These are phyloP conservation scores for Fusarium acutatum DNA, from an alignment of 2,329 filamentous ascomycete genomes.

Conservation along the genomic window DNA sequence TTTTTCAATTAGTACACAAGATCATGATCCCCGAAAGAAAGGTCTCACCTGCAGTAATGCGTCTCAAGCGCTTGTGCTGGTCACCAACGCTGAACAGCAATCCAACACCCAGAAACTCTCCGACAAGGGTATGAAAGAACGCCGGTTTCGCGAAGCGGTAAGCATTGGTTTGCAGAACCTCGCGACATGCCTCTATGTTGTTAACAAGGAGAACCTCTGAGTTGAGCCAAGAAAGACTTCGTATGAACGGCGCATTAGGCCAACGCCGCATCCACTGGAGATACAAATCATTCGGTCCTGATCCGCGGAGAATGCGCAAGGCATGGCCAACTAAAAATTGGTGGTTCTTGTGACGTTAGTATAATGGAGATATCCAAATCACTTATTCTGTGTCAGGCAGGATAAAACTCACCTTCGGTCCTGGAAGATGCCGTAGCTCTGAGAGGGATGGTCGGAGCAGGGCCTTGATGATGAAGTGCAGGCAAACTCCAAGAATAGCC, in stretches of 20 bases:
- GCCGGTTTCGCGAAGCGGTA: constrained; percentile 14
- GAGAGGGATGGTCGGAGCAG: background rate
- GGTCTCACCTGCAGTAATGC: background rate
- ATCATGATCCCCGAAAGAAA: rapidly evolving
- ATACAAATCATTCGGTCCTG: constrained; percentile 15
- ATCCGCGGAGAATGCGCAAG: background rate
- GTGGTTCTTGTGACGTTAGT: background rate
- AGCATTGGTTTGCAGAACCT: constrained; percentile 18
- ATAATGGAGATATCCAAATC: rapidly evolving
- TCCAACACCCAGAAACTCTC: constrained; percentile 17
- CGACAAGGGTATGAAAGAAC: constrained; percentile 22
- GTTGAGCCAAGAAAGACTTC: constrained; percentile 18
- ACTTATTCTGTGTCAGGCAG: rapidly evolving
- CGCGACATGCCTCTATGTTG: constrained; percentile 12
- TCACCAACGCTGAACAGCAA: constrained; percentile 19
- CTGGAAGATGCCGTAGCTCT: background rate
- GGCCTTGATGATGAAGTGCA: background rate
- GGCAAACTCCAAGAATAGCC: background rate
- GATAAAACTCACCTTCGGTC: background rate
- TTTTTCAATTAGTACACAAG: background rate
- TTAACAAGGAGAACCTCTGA: constrained; percentile 17
- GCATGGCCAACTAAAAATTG: constrained; percentile 7
- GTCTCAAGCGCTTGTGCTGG: constrained; percentile 18
- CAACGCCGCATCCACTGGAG: constrained; percentile 19
- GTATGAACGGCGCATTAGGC: constrained; percentile 16